These are phyloP conservation scores for Eutrema japonicum DNA, from an alignment of 345 rosid genomes.

Conservation along the genomic window DNA sequence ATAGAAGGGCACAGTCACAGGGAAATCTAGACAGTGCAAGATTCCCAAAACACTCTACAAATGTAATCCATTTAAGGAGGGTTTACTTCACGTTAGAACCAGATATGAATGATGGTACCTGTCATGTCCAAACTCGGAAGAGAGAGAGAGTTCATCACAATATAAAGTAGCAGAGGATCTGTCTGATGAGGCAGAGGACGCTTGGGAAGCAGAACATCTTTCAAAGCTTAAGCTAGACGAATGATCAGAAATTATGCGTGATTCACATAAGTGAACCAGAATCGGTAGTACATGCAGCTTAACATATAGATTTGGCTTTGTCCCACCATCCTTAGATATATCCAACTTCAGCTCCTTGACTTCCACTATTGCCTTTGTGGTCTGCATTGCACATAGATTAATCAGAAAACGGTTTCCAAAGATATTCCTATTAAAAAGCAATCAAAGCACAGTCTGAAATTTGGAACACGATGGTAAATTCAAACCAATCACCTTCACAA, in stretches of 20 bases:
- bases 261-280: slow-evolving; percentile 64
- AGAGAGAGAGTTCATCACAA: slow-evolving; percentile 83
- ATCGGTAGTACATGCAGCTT: slow-evolving; percentile 76
- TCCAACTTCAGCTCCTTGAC: slow-evolving; percentile 78
- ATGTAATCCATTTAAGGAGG: slow-evolving; percentile 8
- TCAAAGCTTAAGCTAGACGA: slow-evolving; percentile 49
- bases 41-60: slow-evolving; percentile 13
- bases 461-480: background rate
- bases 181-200: slow-evolving; percentile 52
- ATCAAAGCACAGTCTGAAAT: background rate
- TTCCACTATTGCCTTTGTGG: slow-evolving; percentile 63
- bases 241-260: slow-evolving; percentile 62
- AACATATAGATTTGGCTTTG: slow-evolving; percentile 65
- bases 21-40: slow-evolving; percentile 19
- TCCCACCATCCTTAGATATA: slow-evolving; percentile 79
- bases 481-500: slow-evolving; percentile 66
- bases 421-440: slow-evolving; percentile 3
- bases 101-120: slow-evolving; percentile 56
- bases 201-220: slow-evolving; percentile 53
- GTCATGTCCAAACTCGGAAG: slow-evolving; percentile 85
- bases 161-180: slow-evolving; percentile 67
- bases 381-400: slow-evolving; percentile 55
- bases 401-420: background rate
- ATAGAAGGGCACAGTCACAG: slow-evolving; percentile 5
- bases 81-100: slow-evolving; percentile 8